Percentiles rank a stretch among this genome's conserved stretches.
Conservation (phyloP, 2,329 filamentous ascomycete genomes). For the Diaporthe caulivora region DNA sequence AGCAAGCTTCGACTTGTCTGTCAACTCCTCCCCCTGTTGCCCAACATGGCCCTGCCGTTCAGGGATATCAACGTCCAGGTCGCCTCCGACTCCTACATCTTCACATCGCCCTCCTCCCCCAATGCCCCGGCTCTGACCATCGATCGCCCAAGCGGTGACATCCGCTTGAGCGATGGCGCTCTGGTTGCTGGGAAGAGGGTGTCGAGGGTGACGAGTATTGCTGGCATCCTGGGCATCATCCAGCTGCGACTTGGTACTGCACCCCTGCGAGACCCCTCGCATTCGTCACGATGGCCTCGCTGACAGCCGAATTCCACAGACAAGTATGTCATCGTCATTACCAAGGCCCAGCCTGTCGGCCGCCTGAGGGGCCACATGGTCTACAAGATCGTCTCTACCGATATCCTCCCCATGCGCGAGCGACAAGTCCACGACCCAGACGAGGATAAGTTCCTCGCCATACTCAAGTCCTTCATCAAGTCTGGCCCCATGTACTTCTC, state of each 20-base stretch:
- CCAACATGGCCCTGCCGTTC: conserved; percentile 73
- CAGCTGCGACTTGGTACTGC: conserved; percentile 87
- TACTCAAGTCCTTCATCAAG: conserved; percentile 86
- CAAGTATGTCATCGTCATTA: conserved; percentile 98
- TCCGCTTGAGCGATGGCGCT: conserved; percentile 85
- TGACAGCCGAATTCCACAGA: conserved; percentile 59
- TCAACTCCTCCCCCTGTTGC: conserved; percentile 24
- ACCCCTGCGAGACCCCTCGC: neutral
- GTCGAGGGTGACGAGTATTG: conserved; percentile 86
- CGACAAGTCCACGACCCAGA: conserved; percentile 91
- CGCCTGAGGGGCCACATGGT: conserved; percentile 95
- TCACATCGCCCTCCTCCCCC: conserved; percentile 94
- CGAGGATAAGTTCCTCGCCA: conserved; percentile 88
- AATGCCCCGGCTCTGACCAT: conserved; percentile 89
- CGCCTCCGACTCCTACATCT: conserved; percentile 92
- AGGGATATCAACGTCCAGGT: conserved; percentile 98
- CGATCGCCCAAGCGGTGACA: conserved; percentile 91
- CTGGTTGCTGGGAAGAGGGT: conserved; percentile 80
- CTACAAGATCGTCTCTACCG: conserved; percentile 91
- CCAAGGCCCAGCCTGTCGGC: conserved; percentile 91
- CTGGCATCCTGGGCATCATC: conserved; percentile 94
- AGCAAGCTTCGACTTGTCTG: conserved; percentile 9
- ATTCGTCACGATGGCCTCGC: neutral
- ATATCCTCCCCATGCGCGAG: conserved; percentile 94
- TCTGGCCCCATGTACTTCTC: conserved; percentile 96